Conservation (phyloP, 2,329 filamentous ascomycete species). For the Cadophora gregata region DNA sequence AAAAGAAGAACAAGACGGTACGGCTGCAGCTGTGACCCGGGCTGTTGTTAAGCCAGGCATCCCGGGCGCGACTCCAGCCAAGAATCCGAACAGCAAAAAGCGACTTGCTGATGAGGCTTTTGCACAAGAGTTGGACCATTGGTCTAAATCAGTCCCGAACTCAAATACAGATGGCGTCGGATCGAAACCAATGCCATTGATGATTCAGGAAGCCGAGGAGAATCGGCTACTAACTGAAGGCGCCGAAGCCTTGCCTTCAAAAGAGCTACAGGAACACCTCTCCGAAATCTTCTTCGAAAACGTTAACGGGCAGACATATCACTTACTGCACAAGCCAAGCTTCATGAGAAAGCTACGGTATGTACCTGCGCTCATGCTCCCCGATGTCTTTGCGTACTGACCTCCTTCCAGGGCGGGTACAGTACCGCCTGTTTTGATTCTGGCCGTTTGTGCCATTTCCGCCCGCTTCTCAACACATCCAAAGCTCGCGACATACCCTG, state of each 20-base stretch:
- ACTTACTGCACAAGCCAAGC: slow-evolving; percentile 93
- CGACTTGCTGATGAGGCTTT: slow-evolving; percentile 88
- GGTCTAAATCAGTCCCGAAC: slow-evolving; percentile 69
- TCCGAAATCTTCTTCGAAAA: slow-evolving; percentile 96
- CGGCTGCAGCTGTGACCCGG: slow-evolving; percentile 69
- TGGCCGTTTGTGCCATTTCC: slow-evolving; percentile 96
- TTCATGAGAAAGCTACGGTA: slow-evolving; percentile 87
- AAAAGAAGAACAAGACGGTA: slow-evolving; percentile 77
- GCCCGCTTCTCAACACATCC: slow-evolving; percentile 93
- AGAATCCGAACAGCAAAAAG: slow-evolving; percentile 73
- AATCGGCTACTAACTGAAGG: slow-evolving; percentile 82
- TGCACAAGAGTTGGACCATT: slow-evolving; percentile 78
- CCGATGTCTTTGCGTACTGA: slow-evolving; percentile 18
- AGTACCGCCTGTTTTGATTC: slow-evolving; percentile 85
- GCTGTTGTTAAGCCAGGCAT: slow-evolving; percentile 84
- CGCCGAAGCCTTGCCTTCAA: slow-evolving; percentile 78
- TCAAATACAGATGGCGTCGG: slow-evolving; percentile 52
- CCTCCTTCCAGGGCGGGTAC: slow-evolving; percentile 65
- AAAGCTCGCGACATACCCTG: slow-evolving; percentile 71
- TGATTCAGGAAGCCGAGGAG: slow-evolving; percentile 73
- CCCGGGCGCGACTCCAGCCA: slow-evolving; percentile 56
- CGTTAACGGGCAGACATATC: slow-evolving; percentile 94
- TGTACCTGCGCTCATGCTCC: slow-evolving; percentile 41
- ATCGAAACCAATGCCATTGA: slow-evolving; percentile 58
- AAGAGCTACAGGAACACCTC: slow-evolving; percentile 90